Base-by-base conservation (phyloP, 2,329 filamentous ascomycete species). In the Clonostachys sp. region DNA sequence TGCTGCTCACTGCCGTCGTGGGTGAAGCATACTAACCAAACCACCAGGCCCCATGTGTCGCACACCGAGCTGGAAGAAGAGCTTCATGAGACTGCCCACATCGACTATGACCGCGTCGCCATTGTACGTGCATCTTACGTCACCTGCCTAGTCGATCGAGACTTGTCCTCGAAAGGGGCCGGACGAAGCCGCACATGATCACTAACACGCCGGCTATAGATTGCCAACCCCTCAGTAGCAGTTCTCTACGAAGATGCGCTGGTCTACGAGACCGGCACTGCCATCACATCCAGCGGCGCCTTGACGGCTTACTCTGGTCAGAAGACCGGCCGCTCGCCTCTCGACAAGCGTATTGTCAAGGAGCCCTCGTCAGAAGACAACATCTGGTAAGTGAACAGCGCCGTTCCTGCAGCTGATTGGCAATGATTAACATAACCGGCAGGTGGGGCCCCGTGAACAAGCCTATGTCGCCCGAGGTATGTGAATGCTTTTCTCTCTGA, bases 241-340 rank as follows among this genome's bases (percentile, higher is more conserved):
- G 87, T 91, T 50, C 85, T 99, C 55, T 99, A 99, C 78, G 94
- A 99, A 83, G 94, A 99, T 87, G 94, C 94, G 48, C 83, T 99
- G 55, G 91, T 81, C 58, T 99, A 97, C 77, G 94, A 99, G 75
- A 94, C 89, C 49, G 94, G 94, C 62, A 95, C 92, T 48, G 94
- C 94, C 70, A 96, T 99, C 75, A 96, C 94, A 58, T 95, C 91
- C 30, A 89, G 86, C 59, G 94, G 94, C 68, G 94, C 94, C 53
- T 78, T 99, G 64, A 96, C 91, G 54, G 94, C 94, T 64, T 99
- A 96, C 81, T 97, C 94, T 42, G 94, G 94, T 62, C 89, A 91
- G 61, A 99, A 99, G 83, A 99, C 94, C 52, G 94, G 94, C 53
- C 91, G 94, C 56, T 99, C 94, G 52, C 94, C 94, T 20, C 85